A percentile compares a stretch with the other conserved stretches of the same genome.
These are phyloP conservation scores for Adansonia digitata DNA, from an alignment of 345 rosid genomes.

Conservation along the genomic window DNA sequence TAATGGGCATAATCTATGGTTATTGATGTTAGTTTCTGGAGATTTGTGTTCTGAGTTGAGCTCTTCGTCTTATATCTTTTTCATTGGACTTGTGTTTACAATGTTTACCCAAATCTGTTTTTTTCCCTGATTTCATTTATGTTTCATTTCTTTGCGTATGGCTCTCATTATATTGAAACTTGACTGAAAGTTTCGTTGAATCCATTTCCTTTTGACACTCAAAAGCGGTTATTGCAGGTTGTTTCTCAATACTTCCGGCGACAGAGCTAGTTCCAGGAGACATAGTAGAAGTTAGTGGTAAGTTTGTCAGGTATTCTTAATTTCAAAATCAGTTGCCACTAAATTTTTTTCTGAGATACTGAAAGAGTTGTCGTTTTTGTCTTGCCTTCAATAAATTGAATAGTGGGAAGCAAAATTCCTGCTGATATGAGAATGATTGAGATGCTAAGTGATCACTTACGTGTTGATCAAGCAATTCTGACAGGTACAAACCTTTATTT, in stretches of 20 bases:
- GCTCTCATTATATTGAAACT: background rate
- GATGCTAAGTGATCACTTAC: conserved; percentile 79
- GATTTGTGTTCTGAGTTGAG: background rate
- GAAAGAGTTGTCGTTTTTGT: conserved; percentile 17
- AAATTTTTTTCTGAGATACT: conserved; percentile 2
- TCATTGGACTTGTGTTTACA: background rate
- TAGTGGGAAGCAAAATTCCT: conserved; percentile 98
- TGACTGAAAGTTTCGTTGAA: background rate
- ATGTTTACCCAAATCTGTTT: background rate
- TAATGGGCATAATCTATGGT: background rate
- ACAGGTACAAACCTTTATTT: conserved; percentile 54
- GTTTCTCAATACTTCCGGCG: conserved; percentile 94
- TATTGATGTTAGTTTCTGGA: background rate
- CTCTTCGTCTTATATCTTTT: background rate
- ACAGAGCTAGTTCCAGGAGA: conserved; percentile 97
- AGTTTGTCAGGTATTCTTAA: conserved; percentile 18
- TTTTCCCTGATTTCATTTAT: background rate
- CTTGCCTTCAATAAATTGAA: conserved; percentile 15
- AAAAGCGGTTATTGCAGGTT: conserved; percentile 50
- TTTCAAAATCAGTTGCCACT: background rate
- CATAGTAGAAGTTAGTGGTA: conserved; percentile 90
- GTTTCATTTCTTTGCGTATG: background rate
- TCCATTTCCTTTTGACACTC: background rate
- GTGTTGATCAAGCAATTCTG: conserved; percentile 98
- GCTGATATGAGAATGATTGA: conserved; percentile 98